Percentiles rank a stretch among this genome's conserved stretches.
These are phyloP conservation scores for Claviceps purpurea DNA, from an alignment of 2,329 filamentous ascomycete genomes.

Conservation along the genomic window DNA sequence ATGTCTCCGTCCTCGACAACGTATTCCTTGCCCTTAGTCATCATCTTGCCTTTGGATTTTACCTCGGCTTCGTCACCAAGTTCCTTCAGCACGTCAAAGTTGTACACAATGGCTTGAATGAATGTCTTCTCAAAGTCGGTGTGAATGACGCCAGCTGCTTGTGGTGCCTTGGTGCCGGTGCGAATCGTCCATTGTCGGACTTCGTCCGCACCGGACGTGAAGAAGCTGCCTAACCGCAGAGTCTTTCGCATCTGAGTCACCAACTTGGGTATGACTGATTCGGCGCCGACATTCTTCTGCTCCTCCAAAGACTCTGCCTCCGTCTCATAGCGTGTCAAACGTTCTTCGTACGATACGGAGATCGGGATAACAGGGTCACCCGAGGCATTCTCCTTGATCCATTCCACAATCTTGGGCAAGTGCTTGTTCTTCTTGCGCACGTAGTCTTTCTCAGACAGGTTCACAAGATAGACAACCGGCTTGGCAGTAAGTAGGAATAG, in stretches of 20 bases:
- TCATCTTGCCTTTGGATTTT: slow-evolving; percentile 87
- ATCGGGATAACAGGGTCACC: slow-evolving; percentile 89
- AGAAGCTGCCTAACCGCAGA: slow-evolving; percentile 86
- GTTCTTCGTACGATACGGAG: slow-evolving; percentile 86
- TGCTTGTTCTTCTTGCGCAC: slow-evolving; percentile 99
- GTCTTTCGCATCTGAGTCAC: slow-evolving; percentile 86
- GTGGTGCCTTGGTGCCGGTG: slow-evolving; percentile 91
- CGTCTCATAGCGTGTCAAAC: slow-evolving; percentile 65
- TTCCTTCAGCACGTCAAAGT: slow-evolving; percentile 70
- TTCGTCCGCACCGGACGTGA: slow-evolving; percentile 91
- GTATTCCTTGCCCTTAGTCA: slow-evolving; percentile 99
- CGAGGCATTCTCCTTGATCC: slow-evolving; percentile 81
- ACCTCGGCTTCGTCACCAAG: slow-evolving; percentile 77
- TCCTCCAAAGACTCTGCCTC: slow-evolving; percentile 71
- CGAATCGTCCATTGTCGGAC: slow-evolving; percentile 98
- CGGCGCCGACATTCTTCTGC: slow-evolving; percentile 75
- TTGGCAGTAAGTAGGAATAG: slow-evolving; percentile 92
- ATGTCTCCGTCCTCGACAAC: slow-evolving; percentile 72
- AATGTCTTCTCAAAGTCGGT: slow-evolving; percentile 99
- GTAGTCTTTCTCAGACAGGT: slow-evolving; percentile 93
- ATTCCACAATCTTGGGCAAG: slow-evolving; percentile 81
- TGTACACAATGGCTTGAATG: slow-evolving; percentile 92
- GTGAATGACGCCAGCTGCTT: slow-evolving; percentile 95
- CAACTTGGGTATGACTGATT: slow-evolving; percentile 84
- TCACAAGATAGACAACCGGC: slow-evolving; percentile 93